These are phyloP conservation scores for Suillus occidentalis DNA, from an alignment of 768 basidiomycete species.

Conservation along the genomic window DNA sequence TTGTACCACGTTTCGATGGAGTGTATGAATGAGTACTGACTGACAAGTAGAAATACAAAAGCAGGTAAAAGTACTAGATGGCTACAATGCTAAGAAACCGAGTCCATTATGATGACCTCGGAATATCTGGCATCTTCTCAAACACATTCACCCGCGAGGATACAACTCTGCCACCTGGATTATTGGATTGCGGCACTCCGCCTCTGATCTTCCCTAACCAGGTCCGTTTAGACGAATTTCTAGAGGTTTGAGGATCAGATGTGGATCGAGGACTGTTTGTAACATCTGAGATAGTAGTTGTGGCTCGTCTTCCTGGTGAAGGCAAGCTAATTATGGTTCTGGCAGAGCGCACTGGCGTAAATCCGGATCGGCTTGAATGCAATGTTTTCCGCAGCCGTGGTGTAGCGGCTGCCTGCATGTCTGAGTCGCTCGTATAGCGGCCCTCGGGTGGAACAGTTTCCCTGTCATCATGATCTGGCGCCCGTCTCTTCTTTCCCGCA, in stretches of 20 bases:
- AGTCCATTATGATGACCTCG: conserved; percentile 1
- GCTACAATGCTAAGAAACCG: conserved; percentile 12
- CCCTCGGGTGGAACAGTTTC: conserved; percentile 65
- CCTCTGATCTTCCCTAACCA: conserved; percentile 75
- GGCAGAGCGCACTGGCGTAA: conserved; percentile 63
- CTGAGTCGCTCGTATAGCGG: conserved; percentile 45
- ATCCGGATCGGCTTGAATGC: conserved; percentile 61
- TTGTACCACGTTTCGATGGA: background rate
- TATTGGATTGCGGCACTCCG: conserved; percentile 21
- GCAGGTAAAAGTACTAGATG: conserved; percentile 17
- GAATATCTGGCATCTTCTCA: conserved; percentile 12
- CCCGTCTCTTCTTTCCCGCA: conserved; percentile 67
- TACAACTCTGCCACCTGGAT: conserved; percentile 1
- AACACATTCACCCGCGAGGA: conserved; percentile 13
- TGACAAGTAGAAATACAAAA: conserved; percentile 10
- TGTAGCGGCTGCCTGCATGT: conserved; percentile 40
- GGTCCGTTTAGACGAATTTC: conserved; percentile 52
- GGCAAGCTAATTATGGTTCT: conserved; percentile 34
- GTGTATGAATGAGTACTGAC: background rate
- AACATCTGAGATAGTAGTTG: conserved; percentile 53
- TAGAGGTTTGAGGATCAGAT: conserved; percentile 27
- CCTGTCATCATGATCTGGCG: conserved; percentile 75
- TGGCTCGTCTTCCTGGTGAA: conserved; percentile 50
- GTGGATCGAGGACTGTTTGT: conserved; percentile 61
- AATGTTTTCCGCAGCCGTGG: conserved; percentile 64